These are phyloP conservation scores for Paxillus involutus DNA, from an alignment of 768 basidiomycete genomes.

Conservation along the genomic window DNA sequence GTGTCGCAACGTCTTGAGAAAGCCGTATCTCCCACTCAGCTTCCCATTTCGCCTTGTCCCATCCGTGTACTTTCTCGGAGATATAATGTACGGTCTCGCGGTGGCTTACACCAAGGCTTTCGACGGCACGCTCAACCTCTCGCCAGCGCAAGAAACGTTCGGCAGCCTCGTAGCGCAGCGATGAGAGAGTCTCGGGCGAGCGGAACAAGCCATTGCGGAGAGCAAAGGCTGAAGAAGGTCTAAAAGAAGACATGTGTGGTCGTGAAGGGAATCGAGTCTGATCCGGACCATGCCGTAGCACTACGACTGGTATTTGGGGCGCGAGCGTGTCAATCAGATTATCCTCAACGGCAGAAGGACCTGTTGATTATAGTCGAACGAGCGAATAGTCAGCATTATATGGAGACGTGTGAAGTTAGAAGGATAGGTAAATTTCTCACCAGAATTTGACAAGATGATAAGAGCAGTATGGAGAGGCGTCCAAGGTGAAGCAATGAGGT, in stretches of 20 bases:
- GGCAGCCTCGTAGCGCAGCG: conserved; percentile 61
- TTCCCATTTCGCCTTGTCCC: conserved; percentile 70
- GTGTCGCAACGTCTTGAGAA: conserved; percentile 59
- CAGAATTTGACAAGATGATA: conserved; percentile 49
- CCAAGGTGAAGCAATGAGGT: conserved; percentile 55
- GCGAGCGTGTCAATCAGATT: conserved; percentile 49
- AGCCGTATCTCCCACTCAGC: conserved; percentile 59
- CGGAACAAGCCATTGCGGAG: conserved; percentile 63
- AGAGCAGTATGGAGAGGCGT: conserved; percentile 63
- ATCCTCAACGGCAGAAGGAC: conserved; percentile 37
- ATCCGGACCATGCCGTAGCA: conserved; percentile 44
- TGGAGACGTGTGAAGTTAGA: neutral
- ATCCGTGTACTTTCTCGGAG: conserved; percentile 30
- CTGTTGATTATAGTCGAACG: conserved; percentile 9
- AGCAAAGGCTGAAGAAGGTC: conserved; percentile 48
- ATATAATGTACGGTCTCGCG: conserved; percentile 23
- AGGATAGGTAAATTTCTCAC: conserved; percentile 31
- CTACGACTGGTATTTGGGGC: conserved; percentile 56
- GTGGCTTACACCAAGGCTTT: conserved; percentile 36
- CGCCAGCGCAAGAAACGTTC: conserved; percentile 74
- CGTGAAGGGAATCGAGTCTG: conserved; percentile 29
- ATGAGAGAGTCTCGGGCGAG: conserved; percentile 57
- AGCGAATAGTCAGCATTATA: conserved; percentile 8
- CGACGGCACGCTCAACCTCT: conserved; percentile 61
- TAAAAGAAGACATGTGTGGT: conserved; percentile 53